Percentiles rank a stretch among this genome's conserved stretches.
Conservation (phyloP, 2,329 filamentous ascomycete species). For the Paraconiothyrium sp. region DNA sequence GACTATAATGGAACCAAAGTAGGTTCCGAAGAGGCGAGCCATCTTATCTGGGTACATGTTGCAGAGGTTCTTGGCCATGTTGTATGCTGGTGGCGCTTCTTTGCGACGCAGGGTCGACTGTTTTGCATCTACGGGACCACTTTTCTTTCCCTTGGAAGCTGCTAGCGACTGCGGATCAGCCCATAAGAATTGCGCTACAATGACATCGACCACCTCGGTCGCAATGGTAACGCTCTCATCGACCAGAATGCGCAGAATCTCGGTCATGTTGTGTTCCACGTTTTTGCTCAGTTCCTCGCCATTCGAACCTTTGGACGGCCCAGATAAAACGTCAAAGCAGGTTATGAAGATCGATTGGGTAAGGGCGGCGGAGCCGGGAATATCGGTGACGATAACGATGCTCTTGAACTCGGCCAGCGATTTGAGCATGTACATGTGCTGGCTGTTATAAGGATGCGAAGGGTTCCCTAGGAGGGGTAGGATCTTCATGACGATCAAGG, state of each 20-base stretch:
- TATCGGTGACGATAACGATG: constrained; percentile 88
- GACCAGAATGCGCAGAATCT: constrained; percentile 83
- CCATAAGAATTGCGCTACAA: constrained; percentile 94
- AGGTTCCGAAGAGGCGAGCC: constrained; percentile 92
- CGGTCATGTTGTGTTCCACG: constrained; percentile 90
- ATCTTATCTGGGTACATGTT: constrained; percentile 91
- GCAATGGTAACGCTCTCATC: constrained; percentile 85
- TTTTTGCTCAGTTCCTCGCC: constrained; percentile 90
- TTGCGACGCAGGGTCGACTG: constrained; percentile 87
- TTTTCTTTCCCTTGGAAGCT: constrained; percentile 61
- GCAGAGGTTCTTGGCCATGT: constrained; percentile 95
- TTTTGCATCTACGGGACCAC: constrained; percentile 70
- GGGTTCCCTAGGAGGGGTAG: constrained; percentile 87
- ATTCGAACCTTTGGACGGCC: constrained; percentile 74
- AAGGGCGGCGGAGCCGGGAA: constrained; percentile 81
- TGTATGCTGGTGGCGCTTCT: constrained; percentile 89
- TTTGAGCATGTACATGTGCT: constrained; percentile 89
- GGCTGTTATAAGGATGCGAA: constrained; percentile 87
- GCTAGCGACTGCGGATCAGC: constrained; percentile 73
- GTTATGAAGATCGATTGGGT: constrained; percentile 79
- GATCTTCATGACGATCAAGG: constrained; percentile 82
- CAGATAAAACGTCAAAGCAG: constrained; percentile 91
- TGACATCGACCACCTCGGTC: constrained; percentile 84
- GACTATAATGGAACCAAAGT: constrained; percentile 96
- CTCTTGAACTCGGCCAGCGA: constrained; percentile 94